Evolutionary conservation across 2,329 filamentous ascomycete genomes (phyloP).

Genomic region (Colletotrichum gloeosporioides): DNA sequence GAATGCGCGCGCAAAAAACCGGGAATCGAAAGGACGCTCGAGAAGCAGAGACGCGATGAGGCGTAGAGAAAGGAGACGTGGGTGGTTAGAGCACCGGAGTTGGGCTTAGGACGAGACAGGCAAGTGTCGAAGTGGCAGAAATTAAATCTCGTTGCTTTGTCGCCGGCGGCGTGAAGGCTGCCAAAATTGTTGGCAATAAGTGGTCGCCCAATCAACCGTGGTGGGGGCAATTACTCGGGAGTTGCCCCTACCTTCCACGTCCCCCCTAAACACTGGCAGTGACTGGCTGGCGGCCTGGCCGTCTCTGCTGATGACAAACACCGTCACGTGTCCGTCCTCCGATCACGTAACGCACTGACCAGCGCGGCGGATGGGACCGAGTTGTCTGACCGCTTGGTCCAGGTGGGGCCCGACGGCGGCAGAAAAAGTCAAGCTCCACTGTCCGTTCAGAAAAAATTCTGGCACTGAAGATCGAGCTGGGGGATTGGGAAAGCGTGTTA

Average conservation of each 20-base stretch:
- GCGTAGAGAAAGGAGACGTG: constrained; percentile 11
- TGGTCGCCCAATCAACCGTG: constrained; percentile 46
- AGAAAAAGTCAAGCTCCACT: constrained; percentile 21
- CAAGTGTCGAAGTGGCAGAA: constrained; percentile 22
- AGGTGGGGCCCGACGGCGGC: background rate
- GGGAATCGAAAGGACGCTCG: constrained; percentile 12
- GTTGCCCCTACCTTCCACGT: background rate
- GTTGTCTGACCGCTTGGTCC: background rate
- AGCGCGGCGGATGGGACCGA: background rate
- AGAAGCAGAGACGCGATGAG: constrained; percentile 9
- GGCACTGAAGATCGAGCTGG: background rate
- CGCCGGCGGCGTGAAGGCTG: constrained; percentile 23
- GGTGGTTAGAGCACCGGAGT: background rate
- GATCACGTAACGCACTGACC: background rate
- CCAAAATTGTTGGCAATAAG: constrained; percentile 25
- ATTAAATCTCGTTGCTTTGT: constrained; percentile 29
- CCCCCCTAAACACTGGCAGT: background rate
- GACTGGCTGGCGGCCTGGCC: background rate
- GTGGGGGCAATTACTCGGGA: constrained; percentile 27
- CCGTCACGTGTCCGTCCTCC: background rate
- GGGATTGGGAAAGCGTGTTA: background rate
- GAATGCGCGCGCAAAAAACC: constrained; percentile 5
- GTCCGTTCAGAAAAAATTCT: constrained; percentile 22
- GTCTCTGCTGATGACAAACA: background rate
- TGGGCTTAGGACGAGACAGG: constrained; percentile 13